Base-by-base conservation (phyloP, 2,329 filamentous ascomycete species). In the Talaromyces sp. region DNA sequence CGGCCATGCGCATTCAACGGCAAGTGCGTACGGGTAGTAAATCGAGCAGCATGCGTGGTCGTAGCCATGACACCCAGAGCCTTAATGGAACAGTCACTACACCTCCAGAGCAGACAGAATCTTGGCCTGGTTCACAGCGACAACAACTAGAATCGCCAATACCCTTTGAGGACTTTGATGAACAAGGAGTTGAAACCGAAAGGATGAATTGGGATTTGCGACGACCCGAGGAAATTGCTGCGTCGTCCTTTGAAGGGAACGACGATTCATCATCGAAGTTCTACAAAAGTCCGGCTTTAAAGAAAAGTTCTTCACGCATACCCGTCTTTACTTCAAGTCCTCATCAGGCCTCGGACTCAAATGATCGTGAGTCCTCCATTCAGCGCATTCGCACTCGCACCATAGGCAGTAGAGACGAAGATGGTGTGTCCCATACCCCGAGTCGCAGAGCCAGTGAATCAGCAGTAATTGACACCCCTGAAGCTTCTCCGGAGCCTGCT, bases 241-340 rank as follows among this genome's bases (percentile, higher is more conserved):
- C 80, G 9, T 80, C 84, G 5, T 63, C 58, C 21, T 28, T 37
- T 63, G 72, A 67, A 28, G 67, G 72, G 61, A 73, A 78, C 8
- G 70, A 73, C n/a, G 64, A 60, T 46, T 67, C 74, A 9, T 61
- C 59, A n/a, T 71, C 50, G 80, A 86, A 69, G 81, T 84, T 73
- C 76, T 84, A 71, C 79, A 68, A 75, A 78, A 71, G 84, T 76
- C 76, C 84, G 69, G 67, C 79, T 73, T 66, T 82, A 73, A 70
- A 89, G 83, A 77, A 84, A 81, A 79, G 85, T 78, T 79, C 84
- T 3, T 96, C 93, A 50, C 87, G 91, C 60, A 97, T 99, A 72
- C 95, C 95, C 1, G 83, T 98, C 40, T 87, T 92, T 33, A 93
- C 91, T 69, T 80, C 84, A 14, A 96, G 91, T 72, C 89, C 90